Base-by-base conservation (phyloP, 2,329 filamentous ascomycete genomes). In the Tricladium varicosporioides region DNA sequence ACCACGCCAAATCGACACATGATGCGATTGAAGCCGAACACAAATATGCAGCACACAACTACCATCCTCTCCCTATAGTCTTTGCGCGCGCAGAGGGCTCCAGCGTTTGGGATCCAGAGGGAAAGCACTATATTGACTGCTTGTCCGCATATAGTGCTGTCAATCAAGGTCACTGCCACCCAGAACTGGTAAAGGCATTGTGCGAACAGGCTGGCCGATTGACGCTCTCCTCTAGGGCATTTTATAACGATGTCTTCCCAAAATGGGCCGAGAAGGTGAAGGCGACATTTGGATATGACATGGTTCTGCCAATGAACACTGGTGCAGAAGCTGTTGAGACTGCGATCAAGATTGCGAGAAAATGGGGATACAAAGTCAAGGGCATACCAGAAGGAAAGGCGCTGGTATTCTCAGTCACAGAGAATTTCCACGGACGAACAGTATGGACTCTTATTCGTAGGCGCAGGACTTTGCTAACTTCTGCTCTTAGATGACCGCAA, bases 341-440 rank as follows among this genome's bases (percentile, higher is more conserved):
- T 0, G 92, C 89, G 11, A 86, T 97, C 76, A 97, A 97, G 81
- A 86, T 97, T 75, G 93, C 93, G 58, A 83, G 93, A 64, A 97
- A 97, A 76, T 97, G 93, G 93, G 92, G 92, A 5, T 97, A 97
- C 81, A 97, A 96, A 78, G 86, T 90, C 72, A 97, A 97, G 82
- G 86, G 87, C 18, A 93, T 97, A 61, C 86, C 91, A 5, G 80
- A 90, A 72, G 87, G 88, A 71, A 85, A 94, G 79, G 93, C 93
- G 8, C 74, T 94, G 63, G 83, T 97, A 40, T 89, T 97, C 72
- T 87, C 87, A 65, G 92, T 88, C 40, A 78, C 87, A 53, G 91
- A 96, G 76, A 97, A 97, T 80, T 99, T 97, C 78, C 93, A 99
- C 76, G 93, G 93, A 65, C 84, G 93, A 68, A 97, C 94, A 56